phyloP scores from a whole-genome alignment of 257 asterid species.

The Solanum pimpinellifolium region DNA sequence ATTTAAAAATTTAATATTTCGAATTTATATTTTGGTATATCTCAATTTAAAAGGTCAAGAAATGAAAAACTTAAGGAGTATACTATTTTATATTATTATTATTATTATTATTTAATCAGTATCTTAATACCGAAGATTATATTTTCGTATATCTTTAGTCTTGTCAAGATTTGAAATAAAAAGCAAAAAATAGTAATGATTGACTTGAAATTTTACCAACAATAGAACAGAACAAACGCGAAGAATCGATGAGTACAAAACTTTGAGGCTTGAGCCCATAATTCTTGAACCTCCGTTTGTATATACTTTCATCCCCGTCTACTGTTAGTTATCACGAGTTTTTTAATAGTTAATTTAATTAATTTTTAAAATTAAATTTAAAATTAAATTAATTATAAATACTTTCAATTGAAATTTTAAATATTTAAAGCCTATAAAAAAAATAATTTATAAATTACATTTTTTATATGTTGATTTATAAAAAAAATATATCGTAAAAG shows the following conservation, averaged over 20 bases:
- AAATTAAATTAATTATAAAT: too few species aligned
- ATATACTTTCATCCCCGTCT: too few species aligned
- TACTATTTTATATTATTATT: background rate
- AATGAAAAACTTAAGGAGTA: background rate
- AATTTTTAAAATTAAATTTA: too few species aligned
- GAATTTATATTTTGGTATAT: background rate
- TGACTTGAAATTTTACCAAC: background rate
- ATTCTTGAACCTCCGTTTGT: background rate
- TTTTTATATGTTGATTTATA: too few species aligned
- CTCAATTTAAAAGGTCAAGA: background rate
- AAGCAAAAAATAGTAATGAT: background rate
- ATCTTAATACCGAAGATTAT: background rate
- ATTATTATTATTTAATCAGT: background rate
- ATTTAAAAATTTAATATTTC: background rate
- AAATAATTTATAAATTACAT: too few species aligned
- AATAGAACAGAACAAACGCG: background rate
- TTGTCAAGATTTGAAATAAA: background rate
- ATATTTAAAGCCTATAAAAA: too few species aligned
- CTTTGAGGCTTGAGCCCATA: background rate
- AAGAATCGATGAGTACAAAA: background rate
- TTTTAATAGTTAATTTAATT: too few species aligned
- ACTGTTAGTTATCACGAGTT: accelerated
- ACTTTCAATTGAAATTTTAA: too few species aligned
- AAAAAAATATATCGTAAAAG: too few species aligned
- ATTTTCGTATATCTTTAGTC: background rate